phyloP scores from a whole-genome alignment of 345 rosid species.

The Combretum micranthum region DNA sequence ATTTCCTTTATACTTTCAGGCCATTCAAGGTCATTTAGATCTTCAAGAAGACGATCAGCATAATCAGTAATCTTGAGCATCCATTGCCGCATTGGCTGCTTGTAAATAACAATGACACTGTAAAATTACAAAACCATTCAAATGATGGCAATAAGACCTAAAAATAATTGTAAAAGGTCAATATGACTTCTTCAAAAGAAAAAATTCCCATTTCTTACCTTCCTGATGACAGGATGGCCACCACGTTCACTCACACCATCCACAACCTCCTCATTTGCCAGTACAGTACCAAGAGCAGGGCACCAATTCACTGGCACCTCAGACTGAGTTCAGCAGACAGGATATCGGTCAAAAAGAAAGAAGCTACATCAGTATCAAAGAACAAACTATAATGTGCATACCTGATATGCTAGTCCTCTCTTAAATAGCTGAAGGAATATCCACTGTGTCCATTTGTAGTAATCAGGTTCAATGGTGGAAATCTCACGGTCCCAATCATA shows the following conservation, averaged over 20 bases:
- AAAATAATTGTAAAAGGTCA: neutral
- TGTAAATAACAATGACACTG: slow-evolving; percentile 93
- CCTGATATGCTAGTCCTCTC: slow-evolving; percentile 99
- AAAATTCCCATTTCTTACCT: slow-evolving; percentile 32
- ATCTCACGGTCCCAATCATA: slow-evolving; percentile 97
- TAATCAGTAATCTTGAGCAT: slow-evolving; percentile 93
- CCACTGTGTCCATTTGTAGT: slow-evolving; percentile 97
- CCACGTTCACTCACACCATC: slow-evolving; percentile 99
- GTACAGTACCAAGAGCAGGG: slow-evolving; percentile 96
- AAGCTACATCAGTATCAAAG: slow-evolving; percentile 9
- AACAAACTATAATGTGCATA: slow-evolving; percentile 14
- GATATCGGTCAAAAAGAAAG: slow-evolving; percentile 13
- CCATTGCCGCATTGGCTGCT: slow-evolving; percentile 99
- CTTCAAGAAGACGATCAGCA: slow-evolving; percentile 88
- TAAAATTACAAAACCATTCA: slow-evolving; percentile 66
- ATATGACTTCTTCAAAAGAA: neutral
- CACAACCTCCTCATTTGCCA: slow-evolving; percentile 97
- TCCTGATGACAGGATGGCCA: slow-evolving; percentile 88
- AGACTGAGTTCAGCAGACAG: slow-evolving; percentile 43
- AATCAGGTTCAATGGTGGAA: slow-evolving; percentile 84
- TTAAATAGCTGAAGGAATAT: slow-evolving; percentile 88
- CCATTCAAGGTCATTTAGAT: slow-evolving; percentile 90
- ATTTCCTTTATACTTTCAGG: slow-evolving; percentile 89
- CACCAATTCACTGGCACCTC: slow-evolving; percentile 99
- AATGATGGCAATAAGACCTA: slow-evolving; percentile 8